Evolutionary conservation across 2,329 filamentous ascomycete genomes (phyloP), one percentile per base, ranked within the genome.

Genomic region (Exophiala dermatitidis): DNA sequence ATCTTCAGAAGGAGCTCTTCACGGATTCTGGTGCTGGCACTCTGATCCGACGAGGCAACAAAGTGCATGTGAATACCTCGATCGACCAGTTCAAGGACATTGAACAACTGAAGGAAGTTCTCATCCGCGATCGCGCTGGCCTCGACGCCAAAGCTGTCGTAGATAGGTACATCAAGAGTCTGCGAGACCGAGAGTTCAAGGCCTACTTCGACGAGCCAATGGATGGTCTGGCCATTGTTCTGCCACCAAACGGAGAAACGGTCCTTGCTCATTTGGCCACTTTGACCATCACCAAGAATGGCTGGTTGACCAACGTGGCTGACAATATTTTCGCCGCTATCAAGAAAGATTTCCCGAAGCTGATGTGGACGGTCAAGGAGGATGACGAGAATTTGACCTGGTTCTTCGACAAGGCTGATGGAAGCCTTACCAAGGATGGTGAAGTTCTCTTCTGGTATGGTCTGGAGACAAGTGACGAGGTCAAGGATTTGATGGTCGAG

Each of bases 381-480:
- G 86, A 94, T 62, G 90, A 97, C 64, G 91, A 97, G 78, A 96
- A 97, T 69, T 77, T 97, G 64, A 90, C 89, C 7, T 97, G 91
- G 93, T 96, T 97, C 77, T 94, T 95, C 63, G 90, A 95, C 72
- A 95, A 95, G 78, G 86, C 91, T 6, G 90, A 96, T 63, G 91
- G 93, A 52, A 95, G 88, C 71, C 80, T 96, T 64, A 88, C 86
- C 58, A 83, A 84, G 52, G 83, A 88, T 62, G 89, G 89, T 54
- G 88, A 90, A 66, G 88, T 96, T 37, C 84, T 97, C 66, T 97
- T 97, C 77, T 97, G 91, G 87, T 95, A 94, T 69, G 90, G 90
- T 48, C 82, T 93, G 54, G 86, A 93, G 61, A 84, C 83, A 50
- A 83, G 85, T 32, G 83, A 88, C 48, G 87, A 95, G 68, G 85